phyloP scores from a whole-genome alignment of 1,139 yeast genomes.

The Saccharomyces hybrid region DNA sequence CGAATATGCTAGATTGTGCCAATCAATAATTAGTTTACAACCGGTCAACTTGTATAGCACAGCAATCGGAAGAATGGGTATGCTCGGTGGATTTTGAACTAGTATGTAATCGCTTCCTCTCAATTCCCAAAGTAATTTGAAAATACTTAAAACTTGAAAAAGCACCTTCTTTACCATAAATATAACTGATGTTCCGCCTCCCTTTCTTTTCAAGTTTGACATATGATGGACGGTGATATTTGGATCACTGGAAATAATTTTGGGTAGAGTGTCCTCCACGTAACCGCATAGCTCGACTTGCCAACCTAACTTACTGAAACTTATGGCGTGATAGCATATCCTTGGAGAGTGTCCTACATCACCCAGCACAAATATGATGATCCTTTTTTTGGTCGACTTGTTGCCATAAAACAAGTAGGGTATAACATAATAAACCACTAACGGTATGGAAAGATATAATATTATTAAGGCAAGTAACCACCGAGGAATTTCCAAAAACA shows the following conservation, averaged over 20 bases:
- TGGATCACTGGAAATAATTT: constrained; percentile 42
- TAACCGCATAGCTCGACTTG: constrained; percentile 85
- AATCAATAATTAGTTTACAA: constrained; percentile 68
- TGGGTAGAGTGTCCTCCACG: constrained; percentile 50
- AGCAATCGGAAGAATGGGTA: constrained; percentile 68
- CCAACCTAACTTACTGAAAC: constrained; percentile 62
- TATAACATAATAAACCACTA: constrained; percentile 30
- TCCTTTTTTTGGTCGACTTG: constrained; percentile 40
- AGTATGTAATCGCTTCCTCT: constrained; percentile 64
- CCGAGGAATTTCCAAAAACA: constrained; percentile 7
- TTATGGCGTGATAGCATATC: constrained; percentile 83
- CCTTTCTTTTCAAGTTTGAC: constrained; percentile 8
- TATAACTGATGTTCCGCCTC: constrained; percentile 27
- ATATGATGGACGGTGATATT: constrained; percentile 46
- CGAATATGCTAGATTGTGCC: constrained; percentile 93
- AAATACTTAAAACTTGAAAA: constrained; percentile 45
- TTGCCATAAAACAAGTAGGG: constrained; percentile 32
- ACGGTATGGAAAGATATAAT: constrained; percentile 35
- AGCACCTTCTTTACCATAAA: constrained; percentile 57
- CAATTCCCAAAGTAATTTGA: constrained; percentile 43
- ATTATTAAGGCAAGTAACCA: constrained; percentile 28
- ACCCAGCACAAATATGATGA: constrained; percentile 79
- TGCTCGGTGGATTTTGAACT: constrained; percentile 89
- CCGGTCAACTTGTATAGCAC: constrained; percentile 54
- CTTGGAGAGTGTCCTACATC: constrained; percentile 95